Evolutionary conservation across 345 rosid species (phyloP).

Genomic region (Pistacia integerrima): DNA sequence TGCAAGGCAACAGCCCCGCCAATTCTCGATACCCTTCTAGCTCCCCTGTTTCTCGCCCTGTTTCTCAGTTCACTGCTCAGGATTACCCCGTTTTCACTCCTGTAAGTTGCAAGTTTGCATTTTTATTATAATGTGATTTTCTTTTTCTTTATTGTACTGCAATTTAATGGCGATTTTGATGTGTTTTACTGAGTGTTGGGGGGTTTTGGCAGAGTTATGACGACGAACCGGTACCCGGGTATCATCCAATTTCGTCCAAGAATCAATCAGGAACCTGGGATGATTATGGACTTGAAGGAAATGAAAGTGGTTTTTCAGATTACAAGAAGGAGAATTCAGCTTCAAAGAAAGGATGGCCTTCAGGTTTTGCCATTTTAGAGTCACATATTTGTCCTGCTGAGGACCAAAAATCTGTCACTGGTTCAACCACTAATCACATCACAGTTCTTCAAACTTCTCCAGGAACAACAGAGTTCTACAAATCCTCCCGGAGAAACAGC

Average conservation of each 20-base stretch:
- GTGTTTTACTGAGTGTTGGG: not conserved
- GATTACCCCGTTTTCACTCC: slow-evolving; percentile 98
- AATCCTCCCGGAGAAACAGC: slow-evolving; percentile 53
- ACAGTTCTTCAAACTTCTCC: slow-evolving; percentile 49
- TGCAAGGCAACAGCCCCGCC: slow-evolving; percentile 67
- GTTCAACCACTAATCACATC: slow-evolving; percentile 43
- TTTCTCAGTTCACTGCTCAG: slow-evolving; percentile 67
- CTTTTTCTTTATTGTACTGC: not conserved
- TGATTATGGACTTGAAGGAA: slow-evolving; percentile 53
- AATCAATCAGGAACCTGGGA: slow-evolving; percentile 75
- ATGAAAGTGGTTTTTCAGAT: slow-evolving; percentile 51
- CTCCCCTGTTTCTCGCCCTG: slow-evolving; percentile 67
- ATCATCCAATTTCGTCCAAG: slow-evolving; percentile 41
- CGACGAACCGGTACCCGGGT: slow-evolving; percentile 59
- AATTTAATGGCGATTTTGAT: not conserved
- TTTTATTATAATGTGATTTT: not conserved
- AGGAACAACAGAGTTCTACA: slow-evolving; percentile 40
- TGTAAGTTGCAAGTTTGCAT: slow-evolving; percentile 43
- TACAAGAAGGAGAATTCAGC: slow-evolving; percentile 52
- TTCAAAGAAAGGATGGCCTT: slow-evolving; percentile 57
- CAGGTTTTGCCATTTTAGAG: slow-evolving; percentile 35
- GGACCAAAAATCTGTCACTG: slow-evolving; percentile 52
- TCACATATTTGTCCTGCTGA: slow-evolving; percentile 58
- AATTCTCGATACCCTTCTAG: slow-evolving; percentile 52
- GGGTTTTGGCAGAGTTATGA: slow-evolving; percentile 72